Conservation (phyloP, 208 protist species). For the Trypanosoma congolense region DNA sequence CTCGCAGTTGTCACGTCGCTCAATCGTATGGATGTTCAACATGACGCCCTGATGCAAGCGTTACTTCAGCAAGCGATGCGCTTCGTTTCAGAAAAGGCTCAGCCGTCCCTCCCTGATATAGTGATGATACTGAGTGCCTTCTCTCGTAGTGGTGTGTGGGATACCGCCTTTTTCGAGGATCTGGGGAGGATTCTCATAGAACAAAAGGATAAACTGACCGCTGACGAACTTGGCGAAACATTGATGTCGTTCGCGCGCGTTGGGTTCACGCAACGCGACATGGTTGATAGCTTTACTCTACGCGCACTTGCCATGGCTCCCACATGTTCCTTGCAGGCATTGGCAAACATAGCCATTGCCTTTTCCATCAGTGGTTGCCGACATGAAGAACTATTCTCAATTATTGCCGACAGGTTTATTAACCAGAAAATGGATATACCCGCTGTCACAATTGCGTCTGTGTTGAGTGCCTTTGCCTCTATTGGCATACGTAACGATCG, state of each 20-base stretch:
- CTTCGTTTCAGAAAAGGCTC: background rate
- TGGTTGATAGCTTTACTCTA: constrained; percentile 39
- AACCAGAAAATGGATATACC: constrained; percentile 52
- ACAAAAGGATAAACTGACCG: constrained; percentile 19
- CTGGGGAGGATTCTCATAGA: constrained; percentile 15
- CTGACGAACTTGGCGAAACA: constrained; percentile 54
- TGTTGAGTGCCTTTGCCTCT: constrained; percentile 66
- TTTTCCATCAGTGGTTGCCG: constrained; percentile 33
- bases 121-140: constrained; percentile 29
- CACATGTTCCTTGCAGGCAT: constrained; percentile 30
- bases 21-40: constrained; percentile 62
- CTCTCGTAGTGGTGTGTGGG: constrained; percentile 21
- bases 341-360: constrained; percentile 53
- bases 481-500: constrained; percentile 54
- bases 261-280: constrained; percentile 16
- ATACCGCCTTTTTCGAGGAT: constrained; percentile 19
- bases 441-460: constrained; percentile 56
- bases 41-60: constrained; percentile 22
- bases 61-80: constrained; percentile 19
- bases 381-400: constrained; percentile 67
- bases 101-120: constrained; percentile 5
- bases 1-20: constrained; percentile 56
- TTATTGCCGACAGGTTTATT: constrained; percentile 61
- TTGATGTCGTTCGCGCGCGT: constrained; percentile 62
- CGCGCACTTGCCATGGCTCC: constrained; percentile 52